Evolutionary conservation across 768 basidiomycete species (phyloP).

Genomic region (Podaxis sp.): DNA sequence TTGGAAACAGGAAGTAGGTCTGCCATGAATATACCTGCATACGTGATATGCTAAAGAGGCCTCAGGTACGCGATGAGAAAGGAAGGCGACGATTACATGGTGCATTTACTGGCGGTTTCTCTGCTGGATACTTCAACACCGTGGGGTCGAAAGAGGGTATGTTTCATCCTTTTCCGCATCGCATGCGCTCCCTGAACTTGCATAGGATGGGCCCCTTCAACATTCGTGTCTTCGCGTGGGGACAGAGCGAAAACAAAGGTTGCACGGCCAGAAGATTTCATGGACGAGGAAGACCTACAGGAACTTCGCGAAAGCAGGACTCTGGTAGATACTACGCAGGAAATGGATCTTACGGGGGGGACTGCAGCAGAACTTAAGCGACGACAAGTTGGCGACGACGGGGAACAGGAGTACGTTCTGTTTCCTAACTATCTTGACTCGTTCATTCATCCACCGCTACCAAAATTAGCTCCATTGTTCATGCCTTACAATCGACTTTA

Average conservation of each 20-base stretch:
- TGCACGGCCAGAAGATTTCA: conserved; percentile 86
- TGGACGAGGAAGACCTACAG: conserved; percentile 97
- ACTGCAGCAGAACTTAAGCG: conserved; percentile 45
- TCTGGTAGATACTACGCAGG: conserved; percentile 77
- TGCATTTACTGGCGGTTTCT: conserved; percentile 98
- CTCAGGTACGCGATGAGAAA: conserved; percentile 88
- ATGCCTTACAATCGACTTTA: conserved; percentile 62
- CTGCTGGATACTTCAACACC: conserved; percentile 94
- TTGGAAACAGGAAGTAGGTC: conserved; percentile 93
- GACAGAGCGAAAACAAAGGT: conserved; percentile 68
- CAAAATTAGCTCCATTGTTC: conserved; percentile 54
- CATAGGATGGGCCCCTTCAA: conserved; percentile 93
- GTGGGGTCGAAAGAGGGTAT: conserved; percentile 95
- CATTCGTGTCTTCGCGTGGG: conserved; percentile 85
- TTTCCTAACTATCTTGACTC: not conserved
- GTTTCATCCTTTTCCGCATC: conserved; percentile 16
- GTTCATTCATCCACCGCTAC: not conserved
- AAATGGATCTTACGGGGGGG: conserved; percentile 67
- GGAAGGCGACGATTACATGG: conserved; percentile 93
- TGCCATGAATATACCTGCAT: conserved; percentile 13
- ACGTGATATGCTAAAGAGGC: conserved; percentile 17
- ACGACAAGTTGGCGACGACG: conserved; percentile 36
- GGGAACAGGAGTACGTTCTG: conserved; percentile 56
- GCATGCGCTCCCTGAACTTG: not conserved
- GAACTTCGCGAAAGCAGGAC: conserved; percentile 73